Evolutionary conservation across 176 grass and related monocot species (phyloP), one percentile per base, ranked within the genome.

Genomic region (Oryza brachyantha): DNA sequence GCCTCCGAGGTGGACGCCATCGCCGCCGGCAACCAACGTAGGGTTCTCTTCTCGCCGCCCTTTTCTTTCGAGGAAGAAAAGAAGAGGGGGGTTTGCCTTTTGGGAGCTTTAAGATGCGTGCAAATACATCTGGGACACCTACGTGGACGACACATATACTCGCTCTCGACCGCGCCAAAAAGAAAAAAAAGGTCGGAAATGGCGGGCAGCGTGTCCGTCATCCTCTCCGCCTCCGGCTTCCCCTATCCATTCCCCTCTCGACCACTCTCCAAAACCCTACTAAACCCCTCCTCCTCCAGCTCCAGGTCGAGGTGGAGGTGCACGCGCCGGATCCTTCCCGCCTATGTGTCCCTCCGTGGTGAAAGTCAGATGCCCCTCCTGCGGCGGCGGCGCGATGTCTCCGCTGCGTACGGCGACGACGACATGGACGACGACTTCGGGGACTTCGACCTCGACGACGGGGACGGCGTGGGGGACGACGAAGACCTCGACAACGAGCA

Each of bases 401-500:
- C 92, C 5, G 77, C 72, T 64, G 64, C 79, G 66, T 82, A 85
- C 10, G 90, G 84, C 41, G 86, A 86, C 65, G 92, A 78, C 60
- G 93, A 93, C 72, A 85, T 83, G 73, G 95, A 90, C 73, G 93
- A 93, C 64, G 90, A 90, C 75, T 93, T 86, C 66, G 89, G 81
- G 16, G 86, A 95, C 77, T 85, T 85, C 59, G 86, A 89, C 80
- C 73, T 74, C 12, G 94, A 83, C 70, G 90, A 91, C 45, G 75
- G 82, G 34, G 91, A 91, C 37, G 87, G 87, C 50, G 79, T 88
- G 14, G 80, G 89, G 1, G 94, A 97, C 26, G 84, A 82, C 19
- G 92, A 94, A 26, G 95, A 98, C 70, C 38, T 91, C 7, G 94
- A 97, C 58, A 97, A 94, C 80, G 89, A 94, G 80, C 85, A 89